Conservation (phyloP, 2,329 filamentous ascomycete genomes). For the Fusarium sterilihyphosum region DNA sequence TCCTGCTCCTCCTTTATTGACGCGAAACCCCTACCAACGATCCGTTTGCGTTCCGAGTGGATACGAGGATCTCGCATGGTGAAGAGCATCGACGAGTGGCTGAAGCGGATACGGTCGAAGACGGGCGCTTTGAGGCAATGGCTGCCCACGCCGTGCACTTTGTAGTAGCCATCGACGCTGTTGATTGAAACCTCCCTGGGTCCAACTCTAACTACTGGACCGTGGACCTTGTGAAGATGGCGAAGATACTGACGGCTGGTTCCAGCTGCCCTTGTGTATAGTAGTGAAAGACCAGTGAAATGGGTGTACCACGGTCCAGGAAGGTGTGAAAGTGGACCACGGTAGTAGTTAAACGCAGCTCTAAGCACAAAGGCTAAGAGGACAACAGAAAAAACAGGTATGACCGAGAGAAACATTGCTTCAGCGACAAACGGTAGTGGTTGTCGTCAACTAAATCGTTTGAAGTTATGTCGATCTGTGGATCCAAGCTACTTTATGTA, state of each 20-base stretch:
- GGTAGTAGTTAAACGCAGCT: background rate
- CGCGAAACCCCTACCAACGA: background rate
- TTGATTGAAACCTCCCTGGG: background rate
- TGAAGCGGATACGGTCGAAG: conserved; percentile 8
- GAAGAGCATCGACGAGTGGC: conserved; percentile 4
- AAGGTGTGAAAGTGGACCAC: background rate
- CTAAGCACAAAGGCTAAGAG: background rate
- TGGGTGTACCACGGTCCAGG: conserved; percentile 7
- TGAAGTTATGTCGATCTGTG: background rate
- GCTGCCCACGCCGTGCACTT: conserved; percentile 8
- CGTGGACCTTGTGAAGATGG: background rate
- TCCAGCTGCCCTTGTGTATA: conserved; percentile 1
- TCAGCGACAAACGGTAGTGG: no score
- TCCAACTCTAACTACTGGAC: background rate
- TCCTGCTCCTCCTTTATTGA: background rate
- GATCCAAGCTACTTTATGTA: background rate
- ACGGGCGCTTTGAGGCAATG: conserved; percentile 4
- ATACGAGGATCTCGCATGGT: conserved; percentile 7
- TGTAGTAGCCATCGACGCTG: conserved; percentile 13
- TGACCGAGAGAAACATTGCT: background rate
- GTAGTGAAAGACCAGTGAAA: background rate
- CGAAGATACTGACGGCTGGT: conserved; percentile 6
- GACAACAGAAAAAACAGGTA: background rate
- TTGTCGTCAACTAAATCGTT: background rate
- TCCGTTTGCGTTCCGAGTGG: background rate